Evolutionary conservation across 169 alveolate genomes (phyloP).

Genomic region (Cyclospora cayetanensis): DNA sequence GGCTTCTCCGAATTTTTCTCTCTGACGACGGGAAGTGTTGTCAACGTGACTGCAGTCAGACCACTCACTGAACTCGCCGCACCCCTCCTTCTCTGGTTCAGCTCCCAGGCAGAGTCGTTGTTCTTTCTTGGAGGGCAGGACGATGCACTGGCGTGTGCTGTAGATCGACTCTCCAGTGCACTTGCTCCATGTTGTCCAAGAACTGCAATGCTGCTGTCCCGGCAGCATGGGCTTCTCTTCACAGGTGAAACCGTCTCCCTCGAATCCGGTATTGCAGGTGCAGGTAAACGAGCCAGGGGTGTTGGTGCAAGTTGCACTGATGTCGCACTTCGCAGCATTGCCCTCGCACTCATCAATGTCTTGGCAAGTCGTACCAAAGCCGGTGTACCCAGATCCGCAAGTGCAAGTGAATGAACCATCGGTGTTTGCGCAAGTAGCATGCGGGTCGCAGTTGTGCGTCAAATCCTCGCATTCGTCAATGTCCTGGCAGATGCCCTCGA

Average conservation of each 20-base stretch:
- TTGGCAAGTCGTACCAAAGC: conserved; percentile 62
- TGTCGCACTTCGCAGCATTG: conserved; percentile 53
- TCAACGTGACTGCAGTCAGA: conserved; percentile 32
- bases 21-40: background rate
- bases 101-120: background rate
- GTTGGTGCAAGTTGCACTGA: conserved; percentile 68
- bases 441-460: conserved; percentile 69
- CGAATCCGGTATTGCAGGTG: conserved; percentile 68
- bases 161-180: background rate
- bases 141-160: conserved; percentile 43
- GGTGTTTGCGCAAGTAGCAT: conserved; percentile 69
- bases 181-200: conserved; percentile 48
- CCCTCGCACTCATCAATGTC: conserved; percentile 71
- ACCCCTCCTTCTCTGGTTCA: background rate
- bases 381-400: conserved; percentile 69
- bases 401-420: conserved; percentile 61
- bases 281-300: conserved; percentile 70
- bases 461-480: conserved; percentile 63
- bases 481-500: conserved; percentile 67
- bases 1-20: conserved; percentile 13
- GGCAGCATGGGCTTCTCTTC: conserved; percentile 11
- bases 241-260: conserved; percentile 69
- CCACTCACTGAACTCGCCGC: conserved; percentile 62
- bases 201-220: conserved; percentile 26
- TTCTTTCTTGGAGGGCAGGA: conserved; percentile 21